A percentile compares a stretch with the other conserved stretches of the same genome.
Evolutionary conservation across 192 early-diverging fungal species (phyloP).

Genomic region (Jimgerdemannia lactiflua): DNA sequence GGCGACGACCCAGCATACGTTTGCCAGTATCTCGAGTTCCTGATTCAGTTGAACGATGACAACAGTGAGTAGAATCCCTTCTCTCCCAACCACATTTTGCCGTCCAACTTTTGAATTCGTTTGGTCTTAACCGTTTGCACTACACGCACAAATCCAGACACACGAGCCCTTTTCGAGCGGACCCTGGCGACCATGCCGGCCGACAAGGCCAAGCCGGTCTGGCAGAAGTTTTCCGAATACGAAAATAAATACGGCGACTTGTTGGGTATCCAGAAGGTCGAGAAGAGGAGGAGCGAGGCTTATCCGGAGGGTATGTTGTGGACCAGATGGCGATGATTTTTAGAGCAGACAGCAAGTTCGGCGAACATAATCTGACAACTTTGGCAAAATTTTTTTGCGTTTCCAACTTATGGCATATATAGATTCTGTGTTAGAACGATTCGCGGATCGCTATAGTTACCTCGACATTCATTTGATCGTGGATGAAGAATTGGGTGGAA

Average conservation of each 20-base stretch:
- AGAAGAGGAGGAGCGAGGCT: slow-evolving; percentile 72
- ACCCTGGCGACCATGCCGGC: slow-evolving; percentile 68
- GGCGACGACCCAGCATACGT: slow-evolving; percentile 73
- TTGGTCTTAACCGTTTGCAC: not conserved
- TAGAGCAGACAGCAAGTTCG: not conserved
- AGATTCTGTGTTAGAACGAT: slow-evolving; percentile 53
- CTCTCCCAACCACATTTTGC: not conserved
- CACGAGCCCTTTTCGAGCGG: slow-evolving; percentile 87
- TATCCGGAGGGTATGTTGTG: slow-evolving; percentile 58
- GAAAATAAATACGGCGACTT: slow-evolving; percentile 90
- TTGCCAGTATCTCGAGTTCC: slow-evolving; percentile 79
- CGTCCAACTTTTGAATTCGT: not conserved
- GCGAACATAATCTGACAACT: not conserved
- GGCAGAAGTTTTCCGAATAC: slow-evolving; percentile 81
- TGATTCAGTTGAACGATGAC: slow-evolving; percentile 89
- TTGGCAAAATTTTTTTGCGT: not conserved
- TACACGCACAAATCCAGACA: slow-evolving; percentile 44
- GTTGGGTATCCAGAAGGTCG: slow-evolving; percentile 65
- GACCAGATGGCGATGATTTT: not conserved
- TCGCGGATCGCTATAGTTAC: slow-evolving; percentile 75
- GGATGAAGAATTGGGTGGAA: slow-evolving; percentile 72
- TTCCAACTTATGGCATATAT: not conserved
- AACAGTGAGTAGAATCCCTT: slow-evolving; percentile 54
- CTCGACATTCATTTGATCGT: slow-evolving; percentile 71
- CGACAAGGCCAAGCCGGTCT: slow-evolving; percentile 71